phyloP scores from a whole-genome alignment of 2,329 filamentous ascomycete genomes.

The Mariannaea sp. region DNA sequence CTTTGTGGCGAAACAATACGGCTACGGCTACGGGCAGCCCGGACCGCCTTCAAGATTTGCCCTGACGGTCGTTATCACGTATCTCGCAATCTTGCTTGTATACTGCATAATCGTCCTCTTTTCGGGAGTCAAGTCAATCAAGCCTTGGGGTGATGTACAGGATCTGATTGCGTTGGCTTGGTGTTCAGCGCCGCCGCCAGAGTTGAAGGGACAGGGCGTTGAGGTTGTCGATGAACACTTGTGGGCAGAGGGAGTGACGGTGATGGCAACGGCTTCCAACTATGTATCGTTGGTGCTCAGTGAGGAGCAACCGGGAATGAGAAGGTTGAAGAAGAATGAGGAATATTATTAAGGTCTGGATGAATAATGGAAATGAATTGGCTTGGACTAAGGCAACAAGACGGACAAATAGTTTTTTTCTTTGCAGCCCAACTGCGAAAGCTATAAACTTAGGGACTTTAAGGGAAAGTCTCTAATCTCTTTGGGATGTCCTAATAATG shows the following conservation, averaged over 20 bases:
- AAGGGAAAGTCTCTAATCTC: too few relatives aligned
- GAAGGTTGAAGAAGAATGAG: neutral
- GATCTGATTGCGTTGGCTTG: neutral
- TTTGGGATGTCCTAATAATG: too few relatives aligned
- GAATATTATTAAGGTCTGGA: neutral
- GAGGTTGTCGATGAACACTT: neutral
- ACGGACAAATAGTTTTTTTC: too few relatives aligned
- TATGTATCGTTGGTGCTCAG: neutral
- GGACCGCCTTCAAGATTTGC: neutral
- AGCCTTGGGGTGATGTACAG: neutral
- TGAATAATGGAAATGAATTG: too few relatives aligned
- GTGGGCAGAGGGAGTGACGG: neutral
- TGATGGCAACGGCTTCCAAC: neutral
- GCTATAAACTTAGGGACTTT: too few relatives aligned
- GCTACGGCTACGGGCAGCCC: neutral
- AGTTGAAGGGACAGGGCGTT: neutral
- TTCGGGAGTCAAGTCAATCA: neutral
- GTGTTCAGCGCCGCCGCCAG: neutral
- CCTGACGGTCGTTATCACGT: neutral
- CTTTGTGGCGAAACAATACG: neutral
- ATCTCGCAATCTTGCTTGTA: neutral
- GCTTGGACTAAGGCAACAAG: too few relatives aligned
- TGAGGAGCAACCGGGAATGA: neutral
- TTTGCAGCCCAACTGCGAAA: too few relatives aligned
- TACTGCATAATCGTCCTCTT: neutral